phyloP scores from a whole-genome alignment of 1,139 yeast genomes.

The Hyphopichia wangnamkhiaoensis region DNA sequence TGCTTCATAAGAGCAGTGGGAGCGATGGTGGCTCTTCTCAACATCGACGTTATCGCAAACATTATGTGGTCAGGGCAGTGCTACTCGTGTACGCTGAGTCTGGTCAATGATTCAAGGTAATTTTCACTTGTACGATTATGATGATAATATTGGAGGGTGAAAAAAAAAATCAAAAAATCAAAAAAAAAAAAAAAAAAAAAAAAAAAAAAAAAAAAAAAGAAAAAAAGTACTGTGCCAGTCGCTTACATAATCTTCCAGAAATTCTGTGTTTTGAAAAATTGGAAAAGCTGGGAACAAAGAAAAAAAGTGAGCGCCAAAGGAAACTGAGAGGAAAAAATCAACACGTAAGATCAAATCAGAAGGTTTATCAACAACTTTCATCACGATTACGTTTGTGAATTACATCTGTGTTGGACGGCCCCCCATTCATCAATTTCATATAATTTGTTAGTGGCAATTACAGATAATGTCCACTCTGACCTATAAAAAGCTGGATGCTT shows the following conservation, averaged over 20 bases:
- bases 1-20: conserved; percentile 13
- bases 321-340: conserved; percentile 7
- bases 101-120: neutral
- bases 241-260: conserved; percentile 3
- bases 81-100: neutral
- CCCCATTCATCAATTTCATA: neutral
- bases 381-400: neutral
- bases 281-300: no score
- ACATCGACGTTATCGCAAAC: conserved; percentile 19
- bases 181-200: neutral
- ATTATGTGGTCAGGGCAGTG: no score
- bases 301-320: neutral
- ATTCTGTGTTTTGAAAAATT: neutral
- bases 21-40: conserved; percentile 15
- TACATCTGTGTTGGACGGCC: no score
- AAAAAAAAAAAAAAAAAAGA: conserved; percentile 1
- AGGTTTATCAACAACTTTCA: neutral
- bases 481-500: conserved; percentile 82
- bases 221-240: neutral
- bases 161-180: no score
- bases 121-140: no score
- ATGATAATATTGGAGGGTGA: no score
- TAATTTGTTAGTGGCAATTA: neutral
- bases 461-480: conserved; percentile 69
- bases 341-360: conserved; percentile 14